A percentile compares a stretch with the other conserved stretches of the same genome.
Conservation (phyloP, 129 eudicot species). For the Calendula officinalis region DNA sequence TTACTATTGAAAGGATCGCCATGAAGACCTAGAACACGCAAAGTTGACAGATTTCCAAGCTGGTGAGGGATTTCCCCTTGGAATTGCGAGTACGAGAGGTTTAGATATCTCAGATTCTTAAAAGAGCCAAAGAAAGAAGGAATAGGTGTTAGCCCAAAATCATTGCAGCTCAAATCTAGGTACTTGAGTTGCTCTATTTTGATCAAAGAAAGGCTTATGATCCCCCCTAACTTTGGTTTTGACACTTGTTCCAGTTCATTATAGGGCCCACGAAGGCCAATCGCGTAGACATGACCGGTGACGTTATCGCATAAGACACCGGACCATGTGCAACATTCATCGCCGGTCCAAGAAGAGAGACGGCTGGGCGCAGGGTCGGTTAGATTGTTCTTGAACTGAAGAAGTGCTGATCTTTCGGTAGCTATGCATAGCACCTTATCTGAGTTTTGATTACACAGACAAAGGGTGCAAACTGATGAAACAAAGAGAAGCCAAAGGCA, state of each 20-base stretch:
- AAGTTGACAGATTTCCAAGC: slow-evolving; percentile 9
- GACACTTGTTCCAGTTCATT: neutral
- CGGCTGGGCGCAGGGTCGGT: slow-evolving; percentile 17
- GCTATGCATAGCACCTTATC: slow-evolving; percentile 3
- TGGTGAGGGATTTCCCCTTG: slow-evolving; percentile 15
- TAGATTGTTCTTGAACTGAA: slow-evolving; percentile 16
- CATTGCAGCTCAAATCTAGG: slow-evolving; percentile 7
- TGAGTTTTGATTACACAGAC: slow-evolving; percentile 8
- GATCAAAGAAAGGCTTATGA: slow-evolving; percentile 7
- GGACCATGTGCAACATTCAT: slow-evolving; percentile 20
- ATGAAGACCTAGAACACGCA: slow-evolving; percentile 14
- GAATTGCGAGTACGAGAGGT: slow-evolving; percentile 16
- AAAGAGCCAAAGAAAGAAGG: slow-evolving; percentile 15
- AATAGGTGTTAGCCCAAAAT: neutral
- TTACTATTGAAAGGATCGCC: neutral
- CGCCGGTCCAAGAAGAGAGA: slow-evolving; percentile 19
- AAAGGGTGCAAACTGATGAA: neutral
- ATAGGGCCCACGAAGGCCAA: slow-evolving; percentile 12
- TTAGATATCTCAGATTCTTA: slow-evolving; percentile 7
- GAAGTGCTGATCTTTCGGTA: slow-evolving; percentile 7
- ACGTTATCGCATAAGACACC: slow-evolving; percentile 14
- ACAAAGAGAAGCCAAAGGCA: slow-evolving; percentile 15
- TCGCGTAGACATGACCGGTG: slow-evolving; percentile 8
- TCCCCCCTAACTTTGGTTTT: slow-evolving; percentile 10
- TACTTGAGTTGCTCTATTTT: neutral